Conservation (phyloP, 352 stramenopile genomes). For the Phytophthora niederhauseri region DNA sequence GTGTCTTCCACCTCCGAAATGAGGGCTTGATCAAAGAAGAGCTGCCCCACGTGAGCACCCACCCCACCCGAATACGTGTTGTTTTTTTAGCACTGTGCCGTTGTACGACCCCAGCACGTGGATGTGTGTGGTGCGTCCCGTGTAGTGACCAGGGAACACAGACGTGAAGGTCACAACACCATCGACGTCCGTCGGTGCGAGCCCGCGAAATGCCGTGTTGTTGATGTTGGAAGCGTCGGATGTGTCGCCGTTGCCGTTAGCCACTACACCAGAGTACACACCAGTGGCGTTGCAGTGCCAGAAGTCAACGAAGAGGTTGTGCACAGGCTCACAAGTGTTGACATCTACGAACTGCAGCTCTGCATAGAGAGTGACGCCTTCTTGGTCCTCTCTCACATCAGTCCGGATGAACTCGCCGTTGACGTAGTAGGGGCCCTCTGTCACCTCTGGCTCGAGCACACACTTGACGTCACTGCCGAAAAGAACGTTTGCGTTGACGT, state of each 20-base stretch:
- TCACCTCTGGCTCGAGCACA: slow-evolving; percentile 32
- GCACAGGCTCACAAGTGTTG: slow-evolving; percentile 32
- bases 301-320: slow-evolving; percentile 32
- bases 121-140: slow-evolving; percentile 31
- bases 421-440: slow-evolving; percentile 33
- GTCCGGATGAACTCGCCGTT: slow-evolving; percentile 29
- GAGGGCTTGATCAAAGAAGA: slow-evolving; percentile 37
- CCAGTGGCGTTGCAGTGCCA: slow-evolving; percentile 39
- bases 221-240: slow-evolving; percentile 34
- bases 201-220: slow-evolving; percentile 33
- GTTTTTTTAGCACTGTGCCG: slow-evolving; percentile 31
- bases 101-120: slow-evolving; percentile 37
- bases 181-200: slow-evolving; percentile 23
- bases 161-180: slow-evolving; percentile 31
- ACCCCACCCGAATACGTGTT: slow-evolving; percentile 34
- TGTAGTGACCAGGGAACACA: slow-evolving; percentile 34
- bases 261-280: slow-evolving; percentile 34
- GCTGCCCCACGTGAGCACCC: slow-evolving; percentile 25
- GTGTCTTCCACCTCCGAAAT: slow-evolving; percentile 31
- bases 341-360: slow-evolving; percentile 36
- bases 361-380: slow-evolving; percentile 28
- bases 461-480: slow-evolving; percentile 31
- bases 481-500: slow-evolving; percentile 16
- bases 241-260: slow-evolving; percentile 29
- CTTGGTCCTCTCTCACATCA: slow-evolving; percentile 24